Evolutionary conservation across 352 stramenopile species (phyloP), one percentile per base, ranked within the genome.

Genomic region (Halophytophthora polymorphica): DNA sequence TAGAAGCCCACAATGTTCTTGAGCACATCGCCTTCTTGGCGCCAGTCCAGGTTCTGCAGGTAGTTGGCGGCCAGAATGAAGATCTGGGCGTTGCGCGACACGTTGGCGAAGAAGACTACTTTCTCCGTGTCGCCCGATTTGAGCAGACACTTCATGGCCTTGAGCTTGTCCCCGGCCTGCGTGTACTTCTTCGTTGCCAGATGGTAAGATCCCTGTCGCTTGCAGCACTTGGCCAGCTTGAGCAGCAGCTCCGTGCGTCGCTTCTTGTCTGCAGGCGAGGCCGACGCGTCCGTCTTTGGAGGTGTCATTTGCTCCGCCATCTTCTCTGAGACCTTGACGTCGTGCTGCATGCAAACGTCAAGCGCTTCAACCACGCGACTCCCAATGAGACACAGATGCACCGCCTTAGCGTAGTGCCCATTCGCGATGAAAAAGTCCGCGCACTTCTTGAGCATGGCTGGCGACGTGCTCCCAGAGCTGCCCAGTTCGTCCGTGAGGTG

Each of bases 131-230:
- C 91, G 15, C 94, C 95, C 14, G 83, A 96, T 64, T 97, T 96
- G 45, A 98, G 73, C 46, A 98, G 64, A 56, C 93, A 98, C 61
- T 98, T 98, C 77, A 98, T 96, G 14, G 93, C 95, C 48, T 95
- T 86, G 18, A 96, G 63, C 17, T 91, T 93, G 48, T 97, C 82
- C 13, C 91, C 93, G 1, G 92, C 92, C 57, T 98, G 87, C 1
- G 93, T 98, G 66, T 98, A 98, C 51, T 98, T 98, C 54, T 98
- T 98, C 29, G 88, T 97, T 15, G 95, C 95, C 28, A 98, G 60
- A 45, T 96, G 86, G 61, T 93, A 97, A 45, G 84, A 80, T 5
- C 87, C 80, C 66, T 98, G 95, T 29, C 96, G 86, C 56, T 97
- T 96, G 62, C 86, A 97, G 56, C 71, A 88, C 40, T 94, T 95